phyloP scores from a whole-genome alignment of 2,329 filamentous ascomycete genomes.

The Neophaeococcomyces mojaviensis region DNA sequence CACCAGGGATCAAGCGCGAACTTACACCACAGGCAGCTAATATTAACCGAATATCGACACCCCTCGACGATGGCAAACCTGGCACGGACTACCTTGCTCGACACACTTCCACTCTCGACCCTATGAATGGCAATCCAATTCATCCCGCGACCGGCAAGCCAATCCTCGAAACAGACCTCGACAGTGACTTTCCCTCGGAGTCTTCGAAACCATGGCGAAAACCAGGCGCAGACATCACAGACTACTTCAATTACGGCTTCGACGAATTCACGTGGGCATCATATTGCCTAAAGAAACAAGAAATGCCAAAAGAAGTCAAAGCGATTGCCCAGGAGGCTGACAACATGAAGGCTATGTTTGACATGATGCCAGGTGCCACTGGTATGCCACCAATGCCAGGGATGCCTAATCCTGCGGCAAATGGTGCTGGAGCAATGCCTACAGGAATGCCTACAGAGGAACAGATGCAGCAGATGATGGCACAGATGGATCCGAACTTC shows the following conservation, averaged over 20 bases:
- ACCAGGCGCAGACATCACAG: conserved; percentile 86
- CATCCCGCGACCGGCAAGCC: conserved; percentile 71
- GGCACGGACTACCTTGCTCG: conserved; percentile 60
- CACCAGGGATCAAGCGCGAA: conserved; percentile 21
- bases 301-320: conserved; percentile 66
- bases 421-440: conserved; percentile 39
- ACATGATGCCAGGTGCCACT: conserved; percentile 33
- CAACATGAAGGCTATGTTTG: conserved; percentile 54
- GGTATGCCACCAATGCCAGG: conserved; percentile 43
- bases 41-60: conserved; percentile 25
- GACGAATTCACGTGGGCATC: conserved; percentile 76
- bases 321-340: conserved; percentile 67
- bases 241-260: conserved; percentile 68
- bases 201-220: conserved; percentile 88
- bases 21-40: conserved; percentile 23
- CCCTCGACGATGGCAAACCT: conserved; percentile 36
- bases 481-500: conserved; percentile 46
- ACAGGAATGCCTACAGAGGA: conserved; percentile 21
- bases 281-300: conserved; percentile 83
- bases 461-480: conserved; percentile 51
- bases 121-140: conserved; percentile 68
- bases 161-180: conserved; percentile 71
- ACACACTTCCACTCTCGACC: conserved; percentile 70
- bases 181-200: conserved; percentile 63
- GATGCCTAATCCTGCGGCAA: conserved; percentile 26